Evolutionary conservation across 176 grass and related monocot species (phyloP).

Genomic region (Carex kokanica): DNA sequence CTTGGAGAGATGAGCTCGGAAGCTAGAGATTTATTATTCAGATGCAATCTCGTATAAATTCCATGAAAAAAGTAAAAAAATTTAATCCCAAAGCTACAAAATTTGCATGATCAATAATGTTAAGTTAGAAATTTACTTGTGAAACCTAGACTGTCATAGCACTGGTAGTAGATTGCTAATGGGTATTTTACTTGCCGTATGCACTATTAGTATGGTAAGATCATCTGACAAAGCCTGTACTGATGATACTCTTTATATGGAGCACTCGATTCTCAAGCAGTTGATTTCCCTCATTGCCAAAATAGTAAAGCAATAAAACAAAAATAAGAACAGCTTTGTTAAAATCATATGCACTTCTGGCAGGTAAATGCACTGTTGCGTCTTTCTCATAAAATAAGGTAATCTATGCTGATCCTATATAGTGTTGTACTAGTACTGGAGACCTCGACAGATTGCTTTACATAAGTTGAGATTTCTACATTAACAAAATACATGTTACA

Average conservation of each 20-base stretch:
- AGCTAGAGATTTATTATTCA: constrained; percentile 60
- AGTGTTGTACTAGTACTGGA: background rate
- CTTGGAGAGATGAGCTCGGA: constrained; percentile 60
- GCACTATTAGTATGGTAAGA: background rate
- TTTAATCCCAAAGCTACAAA: background rate
- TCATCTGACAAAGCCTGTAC: background rate
- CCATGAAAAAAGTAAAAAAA: constrained; percentile 63
- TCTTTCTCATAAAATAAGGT: constrained; percentile 9
- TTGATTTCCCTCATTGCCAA: background rate
- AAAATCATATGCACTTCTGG: constrained; percentile 6
- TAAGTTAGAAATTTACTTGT: background rate
- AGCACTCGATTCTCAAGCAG: background rate
- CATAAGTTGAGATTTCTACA: background rate
- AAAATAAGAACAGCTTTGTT: background rate
- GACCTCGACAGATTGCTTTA: background rate
- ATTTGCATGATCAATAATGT: constrained; percentile 1
- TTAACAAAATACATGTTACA: background rate
- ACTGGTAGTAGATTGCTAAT: background rate
- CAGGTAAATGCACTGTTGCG: background rate
- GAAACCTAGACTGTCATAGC: background rate
- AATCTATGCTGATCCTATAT: background rate
- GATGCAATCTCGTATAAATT: constrained; percentile 77
- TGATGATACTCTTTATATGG: background rate
- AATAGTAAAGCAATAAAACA: background rate
- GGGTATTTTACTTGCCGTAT: background rate